Conservation (phyloP, 345 rosid genomes). For the Clausena lansium region DNA sequence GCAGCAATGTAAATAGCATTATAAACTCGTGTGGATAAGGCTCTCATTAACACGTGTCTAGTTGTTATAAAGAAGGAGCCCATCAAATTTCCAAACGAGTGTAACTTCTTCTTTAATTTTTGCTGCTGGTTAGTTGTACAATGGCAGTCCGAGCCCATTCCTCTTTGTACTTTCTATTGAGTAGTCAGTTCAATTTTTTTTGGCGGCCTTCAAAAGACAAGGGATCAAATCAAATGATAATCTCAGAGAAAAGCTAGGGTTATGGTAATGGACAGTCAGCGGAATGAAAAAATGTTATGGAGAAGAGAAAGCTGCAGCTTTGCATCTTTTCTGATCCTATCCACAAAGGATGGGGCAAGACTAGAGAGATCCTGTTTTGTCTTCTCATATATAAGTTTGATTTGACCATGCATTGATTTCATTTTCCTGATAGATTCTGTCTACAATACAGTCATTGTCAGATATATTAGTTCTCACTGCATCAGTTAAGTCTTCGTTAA, state of each 20-base stretch:
- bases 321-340: constrained; percentile 16
- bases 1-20: neutral
- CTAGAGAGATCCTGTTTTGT: constrained; percentile 26
- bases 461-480: too few species aligned
- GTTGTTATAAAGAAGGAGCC: neutral
- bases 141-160: constrained; percentile 28
- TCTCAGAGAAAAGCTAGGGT: neutral
- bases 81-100: neutral
- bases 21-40: constrained; percentile 20
- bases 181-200: constrained; percentile 19
- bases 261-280: neutral
- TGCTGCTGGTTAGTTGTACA: too few species aligned
- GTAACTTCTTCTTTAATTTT: too few species aligned
- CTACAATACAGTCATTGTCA: too few species aligned
- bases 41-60: constrained; percentile 27
- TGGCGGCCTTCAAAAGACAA: neutral
- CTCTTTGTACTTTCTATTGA: constrained; percentile 16
- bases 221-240: neutral
- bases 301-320: constrained; percentile 13
- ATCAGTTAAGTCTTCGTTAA: too few species aligned
- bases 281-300: neutral
- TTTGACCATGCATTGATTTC: neutral
- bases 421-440: too few species aligned
- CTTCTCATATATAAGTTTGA: constrained; percentile 21
- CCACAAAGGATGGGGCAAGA: constrained; percentile 29